Base-by-base conservation (phyloP, 257 asterid species). In the Fraxinus americana region DNA sequence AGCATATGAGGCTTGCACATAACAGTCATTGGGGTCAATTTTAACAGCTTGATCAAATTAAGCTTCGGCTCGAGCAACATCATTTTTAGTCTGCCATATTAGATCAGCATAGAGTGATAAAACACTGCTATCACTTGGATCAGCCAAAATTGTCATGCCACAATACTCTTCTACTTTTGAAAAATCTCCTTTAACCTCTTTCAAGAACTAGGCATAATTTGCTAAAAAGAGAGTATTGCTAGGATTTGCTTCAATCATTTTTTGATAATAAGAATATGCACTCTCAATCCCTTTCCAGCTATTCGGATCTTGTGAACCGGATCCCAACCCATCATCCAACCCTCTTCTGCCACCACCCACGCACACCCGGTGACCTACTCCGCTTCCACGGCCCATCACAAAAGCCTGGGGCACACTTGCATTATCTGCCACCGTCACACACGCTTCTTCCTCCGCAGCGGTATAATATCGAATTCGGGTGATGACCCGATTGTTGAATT, bases 91-190 rank as follows among this genome's bases (percentile, higher is more conserved):
- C 76, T 87, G 87, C 98, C 98, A 92, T 35, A 92, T 92, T 71
- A 91, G 84, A 86, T 91, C 96, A 57, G 98, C 98, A 78, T 92
- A 94, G 10, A 92, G 90, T 21, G 98, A 89, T n/a, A 92, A 70
- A 69, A 89, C 92, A 88, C 82, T 84, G 3, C 92, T 96, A 76
- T 94, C 96, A 2, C 50, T 80, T 16, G 97, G 95, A 41, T 90
- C 87, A 1, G 90, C 90, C 83, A 92, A 76, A 77, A 92, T 84
- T 61, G 97, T 98, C 80, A 97, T 86, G 38, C 84, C 97, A 71
- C 89, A 94, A 61, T 88, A 94, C 90, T 92, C 97, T 79, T 92
- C 97, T 30, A 97, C 97, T 86, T 90, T 94, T 11, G 63, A 86
- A 38, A 85, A 73, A 67, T 94, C 95, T 27, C 97, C 91, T 82